phyloP scores from a whole-genome alignment of 163 green algal genomes.

The Scenedesmus sp. region DNA sequence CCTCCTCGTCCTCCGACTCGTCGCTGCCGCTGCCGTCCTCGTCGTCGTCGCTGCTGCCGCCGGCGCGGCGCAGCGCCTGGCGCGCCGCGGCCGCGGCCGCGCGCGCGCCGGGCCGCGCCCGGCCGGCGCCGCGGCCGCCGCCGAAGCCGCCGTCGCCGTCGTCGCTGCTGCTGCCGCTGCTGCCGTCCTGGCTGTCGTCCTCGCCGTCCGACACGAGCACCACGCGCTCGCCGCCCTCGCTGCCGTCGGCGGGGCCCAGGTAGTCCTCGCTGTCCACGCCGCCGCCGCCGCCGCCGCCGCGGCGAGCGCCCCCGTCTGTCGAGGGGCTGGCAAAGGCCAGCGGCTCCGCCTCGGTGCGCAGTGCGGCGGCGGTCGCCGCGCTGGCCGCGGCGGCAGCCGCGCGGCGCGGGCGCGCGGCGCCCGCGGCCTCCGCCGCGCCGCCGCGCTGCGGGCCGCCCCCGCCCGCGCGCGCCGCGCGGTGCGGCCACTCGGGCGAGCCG shows the following conservation, averaged over 20 bases:
- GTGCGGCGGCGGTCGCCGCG: constrained; percentile 10
- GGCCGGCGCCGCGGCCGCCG: neutral
- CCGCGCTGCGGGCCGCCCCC: too few species aligned
- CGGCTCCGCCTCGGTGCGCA: constrained; percentile 6
- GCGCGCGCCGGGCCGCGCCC: neutral
- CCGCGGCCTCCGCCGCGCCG: neutral
- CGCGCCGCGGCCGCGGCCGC: neutral
- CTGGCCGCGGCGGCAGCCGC: neutral
- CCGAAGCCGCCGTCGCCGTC: constrained; percentile 1
- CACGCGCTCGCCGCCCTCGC: too few species aligned
- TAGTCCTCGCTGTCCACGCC: neutral
- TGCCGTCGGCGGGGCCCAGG: too few species aligned
- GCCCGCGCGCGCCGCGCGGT: too few species aligned
- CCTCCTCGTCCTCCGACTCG: neutral
- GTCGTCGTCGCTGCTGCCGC: neutral
- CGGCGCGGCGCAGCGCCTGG: neutral
- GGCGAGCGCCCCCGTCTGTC: too few species aligned
- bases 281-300: neutral
- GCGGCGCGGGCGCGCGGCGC: constrained; percentile 1
- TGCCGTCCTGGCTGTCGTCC: neutral
- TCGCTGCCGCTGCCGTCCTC: too few species aligned
- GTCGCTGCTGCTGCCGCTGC: constrained; percentile 3
- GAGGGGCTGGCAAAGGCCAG: neutral
- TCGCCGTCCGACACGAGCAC: too few species aligned
- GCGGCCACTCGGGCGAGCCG: too few species aligned